Evolutionary conservation across 2,329 filamentous ascomycete species (phyloP), one percentile per base, ranked within the genome.

Genomic region (Colletotrichum cuscutae): DNA sequence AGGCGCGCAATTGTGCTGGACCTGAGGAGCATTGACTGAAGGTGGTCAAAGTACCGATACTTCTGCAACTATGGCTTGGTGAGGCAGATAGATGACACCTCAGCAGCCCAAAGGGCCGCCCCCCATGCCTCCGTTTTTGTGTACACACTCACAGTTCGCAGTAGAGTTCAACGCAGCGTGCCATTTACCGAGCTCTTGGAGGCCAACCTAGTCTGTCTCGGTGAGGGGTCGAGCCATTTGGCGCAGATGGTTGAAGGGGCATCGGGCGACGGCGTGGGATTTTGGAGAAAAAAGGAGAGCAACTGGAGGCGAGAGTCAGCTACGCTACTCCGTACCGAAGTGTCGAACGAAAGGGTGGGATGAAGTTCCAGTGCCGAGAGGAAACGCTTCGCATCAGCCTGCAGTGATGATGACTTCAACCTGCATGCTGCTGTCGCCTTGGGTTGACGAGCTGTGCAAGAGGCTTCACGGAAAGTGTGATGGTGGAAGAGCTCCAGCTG

Each of bases 391-490:
- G 61, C 61, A 37, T 54, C 30, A 64, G 49, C 46, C 30, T 54
- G 61, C 49, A n/a, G 56, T 61, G 57, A 64, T 59, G 70, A 72
- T 72, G 69, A 69, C 65, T 68, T 72, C 65, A 56, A 68, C 30
- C 53, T 68, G 42, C 59, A 69, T 37, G 42, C 65, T 13, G 53
- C 15, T 37, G 37, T 24, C 42, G 35, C n/a, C 57, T 26, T 35
- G 9, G 22, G 26, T 22, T 57, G 68, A 49, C 24, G 49, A 32
- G 61, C 58, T 22, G 62, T 24, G 65, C 30, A 42, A 22, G 64
- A 71, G 49, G 64, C 64, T 46, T 24, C 46, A 35, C n/a, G 62
- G 32, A 30, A 12, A 22, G 32, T 49, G 64, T 52, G 49, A 68
- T 49, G 62, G 32, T n/a, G 62, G 15, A 22, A 30, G 52, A 66